Evolutionary conservation across 495 filamentous ascomycete species (phyloP).

Genomic region (Hypoxylon fragiforme): DNA sequence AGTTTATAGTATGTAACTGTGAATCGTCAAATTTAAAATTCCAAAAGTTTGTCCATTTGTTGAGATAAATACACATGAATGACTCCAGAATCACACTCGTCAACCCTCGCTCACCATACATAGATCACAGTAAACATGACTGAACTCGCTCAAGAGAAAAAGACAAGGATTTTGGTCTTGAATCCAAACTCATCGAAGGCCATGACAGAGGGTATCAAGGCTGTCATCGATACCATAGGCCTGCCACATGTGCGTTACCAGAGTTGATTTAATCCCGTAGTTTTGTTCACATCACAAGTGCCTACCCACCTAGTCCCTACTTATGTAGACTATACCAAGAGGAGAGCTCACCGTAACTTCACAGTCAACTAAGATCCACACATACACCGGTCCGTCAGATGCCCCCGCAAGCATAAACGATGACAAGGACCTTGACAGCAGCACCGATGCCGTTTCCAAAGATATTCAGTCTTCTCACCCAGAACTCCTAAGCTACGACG

Average conservation of each 20-base stretch:
- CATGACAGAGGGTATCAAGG: slow-evolving; percentile 78
- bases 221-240: slow-evolving; percentile 60
- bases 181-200: slow-evolving; percentile 85
- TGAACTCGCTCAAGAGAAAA: slow-evolving; percentile 32
- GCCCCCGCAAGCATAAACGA: slow-evolving; percentile 69
- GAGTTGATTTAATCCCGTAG: neutral
- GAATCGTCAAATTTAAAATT: neutral
- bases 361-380: slow-evolving; percentile 47
- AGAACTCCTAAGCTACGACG: slow-evolving; percentile 64
- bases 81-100: too few species aligned
- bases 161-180: slow-evolving; percentile 70
- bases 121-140: slow-evolving; percentile 30
- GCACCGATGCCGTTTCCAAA: slow-evolving; percentile 57
- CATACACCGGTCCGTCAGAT: slow-evolving; percentile 55
- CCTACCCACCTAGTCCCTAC: too few species aligned
- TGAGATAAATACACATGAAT: too few species aligned
- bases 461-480: slow-evolving; percentile 45
- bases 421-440: slow-evolving; percentile 55
- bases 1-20: neutral
- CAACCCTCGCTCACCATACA: neutral
- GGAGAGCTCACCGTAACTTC: too few species aligned
- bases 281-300: too few species aligned
- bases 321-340: too few species aligned
- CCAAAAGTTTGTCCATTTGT: too few species aligned
- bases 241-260: slow-evolving; percentile 47